Percentiles rank a stretch among this genome's conserved stretches.
phyloP scores from a whole-genome alignment of 2,329 filamentous ascomycete species.

The Venturia asperata region DNA sequence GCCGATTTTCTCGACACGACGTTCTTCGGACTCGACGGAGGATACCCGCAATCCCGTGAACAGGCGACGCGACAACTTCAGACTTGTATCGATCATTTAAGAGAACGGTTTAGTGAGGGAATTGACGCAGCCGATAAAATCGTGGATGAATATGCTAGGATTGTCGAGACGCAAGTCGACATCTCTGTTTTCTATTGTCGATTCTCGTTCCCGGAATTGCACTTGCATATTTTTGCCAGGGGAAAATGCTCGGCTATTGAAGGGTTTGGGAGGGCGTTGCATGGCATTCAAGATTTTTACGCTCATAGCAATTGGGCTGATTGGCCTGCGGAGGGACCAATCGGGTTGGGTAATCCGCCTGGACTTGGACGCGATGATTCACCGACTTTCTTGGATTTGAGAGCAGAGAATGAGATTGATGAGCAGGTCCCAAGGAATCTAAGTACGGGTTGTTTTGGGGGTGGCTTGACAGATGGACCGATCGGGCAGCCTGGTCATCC shows the following conservation, averaged over 20 bases:
- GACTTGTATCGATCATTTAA: conserved; percentile 24
- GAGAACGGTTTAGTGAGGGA: conserved; percentile 22
- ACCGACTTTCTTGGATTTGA: conserved; percentile 25
- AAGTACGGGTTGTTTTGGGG: conserved; percentile 26
- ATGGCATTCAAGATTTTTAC: conserved; percentile 21
- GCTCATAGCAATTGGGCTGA: conserved; percentile 21
- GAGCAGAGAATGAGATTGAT: conserved; percentile 25
- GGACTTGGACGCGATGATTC: conserved; percentile 23
- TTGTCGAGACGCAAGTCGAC: conserved; percentile 24
- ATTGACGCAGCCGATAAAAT: conserved; percentile 25
- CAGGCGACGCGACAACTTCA: conserved; percentile 25
- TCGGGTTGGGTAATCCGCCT: conserved; percentile 24
- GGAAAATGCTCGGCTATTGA: conserved; percentile 20
- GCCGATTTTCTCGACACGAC: conserved; percentile 26
- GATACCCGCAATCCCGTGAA: conserved; percentile 25
- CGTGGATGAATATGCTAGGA: conserved; percentile 23
- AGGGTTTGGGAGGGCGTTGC: conserved; percentile 19
- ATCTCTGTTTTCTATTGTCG: conserved; percentile 23
- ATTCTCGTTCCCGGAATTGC: conserved; percentile 25
- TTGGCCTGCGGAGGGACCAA: conserved; percentile 21
- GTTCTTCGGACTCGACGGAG: conserved; percentile 20
- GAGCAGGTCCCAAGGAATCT: conserved; percentile 25
- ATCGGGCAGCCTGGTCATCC: conserved; percentile 26
- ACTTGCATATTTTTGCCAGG: conserved; percentile 23
- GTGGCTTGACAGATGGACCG: conserved; percentile 25